phyloP scores from a whole-genome alignment of 2,329 filamentous ascomycete genomes.

The Aaosphaeria pasadenensis region DNA sequence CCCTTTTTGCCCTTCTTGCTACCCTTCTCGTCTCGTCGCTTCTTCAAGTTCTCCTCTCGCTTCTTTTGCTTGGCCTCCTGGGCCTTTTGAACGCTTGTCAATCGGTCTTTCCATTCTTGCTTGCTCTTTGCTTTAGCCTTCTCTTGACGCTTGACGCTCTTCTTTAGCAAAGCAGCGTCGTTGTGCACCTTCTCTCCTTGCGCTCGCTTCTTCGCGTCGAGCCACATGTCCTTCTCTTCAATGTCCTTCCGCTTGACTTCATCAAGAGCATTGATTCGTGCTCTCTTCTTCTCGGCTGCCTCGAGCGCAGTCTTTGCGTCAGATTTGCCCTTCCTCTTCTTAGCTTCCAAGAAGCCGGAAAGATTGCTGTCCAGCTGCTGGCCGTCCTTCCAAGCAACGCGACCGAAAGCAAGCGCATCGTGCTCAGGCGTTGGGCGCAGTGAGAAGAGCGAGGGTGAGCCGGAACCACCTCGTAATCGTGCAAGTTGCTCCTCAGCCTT shows the following conservation, averaged over 20 bases:
- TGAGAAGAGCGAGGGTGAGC: constrained; percentile 51
- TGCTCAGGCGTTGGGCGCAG: constrained; percentile 46
- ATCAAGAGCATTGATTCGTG: constrained; percentile 71
- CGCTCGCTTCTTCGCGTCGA: constrained; percentile 82
- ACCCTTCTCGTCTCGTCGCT: constrained; percentile 74
- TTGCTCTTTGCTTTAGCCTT: constrained; percentile 86
- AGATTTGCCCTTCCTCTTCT: constrained; percentile 76
- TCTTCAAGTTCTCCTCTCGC: constrained; percentile 57
- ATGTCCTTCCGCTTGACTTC: constrained; percentile 80
- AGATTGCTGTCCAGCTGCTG: constrained; percentile 72
- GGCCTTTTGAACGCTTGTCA: constrained; percentile 45
- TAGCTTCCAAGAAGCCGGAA: constrained; percentile 59
- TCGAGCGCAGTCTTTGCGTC: constrained; percentile 85
- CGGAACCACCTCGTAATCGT: constrained; percentile 58
- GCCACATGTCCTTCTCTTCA: constrained; percentile 90
- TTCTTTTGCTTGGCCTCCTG: constrained; percentile 50
- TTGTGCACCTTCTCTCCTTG: constrained; percentile 89
- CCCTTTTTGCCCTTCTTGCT: constrained; percentile 56
- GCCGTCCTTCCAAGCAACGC: constrained; percentile 87
- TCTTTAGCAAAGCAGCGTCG: constrained; percentile 79
- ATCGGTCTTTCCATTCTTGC: constrained; percentile 66
- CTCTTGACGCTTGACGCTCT: constrained; percentile 91
- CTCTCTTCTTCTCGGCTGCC: constrained; percentile 81
- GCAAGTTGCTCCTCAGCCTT: constrained; percentile 56
- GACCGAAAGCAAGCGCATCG: constrained; percentile 80